These are phyloP conservation scores for Hysterangium stoloniferum DNA, from an alignment of 768 basidiomycete species.

Conservation along the genomic window DNA sequence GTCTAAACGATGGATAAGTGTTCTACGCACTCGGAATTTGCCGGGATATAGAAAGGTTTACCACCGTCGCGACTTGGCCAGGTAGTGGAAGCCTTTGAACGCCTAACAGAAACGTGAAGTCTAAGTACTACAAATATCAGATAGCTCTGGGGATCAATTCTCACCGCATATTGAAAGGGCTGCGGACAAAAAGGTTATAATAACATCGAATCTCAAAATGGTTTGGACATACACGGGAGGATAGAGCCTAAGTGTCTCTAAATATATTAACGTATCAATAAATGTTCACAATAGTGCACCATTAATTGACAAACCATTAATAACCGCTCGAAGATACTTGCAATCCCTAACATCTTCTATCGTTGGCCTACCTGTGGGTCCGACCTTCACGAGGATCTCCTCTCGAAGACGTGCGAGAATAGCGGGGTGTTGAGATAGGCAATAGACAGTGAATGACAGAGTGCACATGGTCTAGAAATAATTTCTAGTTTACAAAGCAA, in stretches of 20 bases:
- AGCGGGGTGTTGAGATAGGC: constrained; percentile 25
- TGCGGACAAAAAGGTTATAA: background rate
- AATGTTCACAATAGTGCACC: background rate
- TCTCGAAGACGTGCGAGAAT: constrained; percentile 24
- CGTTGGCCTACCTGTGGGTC: constrained; percentile 21
- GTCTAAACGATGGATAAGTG: background rate
- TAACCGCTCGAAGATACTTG: constrained; percentile 45
- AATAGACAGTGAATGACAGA: constrained; percentile 27
- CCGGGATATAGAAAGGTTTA: constrained; percentile 8
- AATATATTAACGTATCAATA: background rate
- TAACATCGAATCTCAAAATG: background rate
- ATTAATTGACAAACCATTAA: constrained; percentile 24
- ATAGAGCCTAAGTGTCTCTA: constrained; percentile 26
- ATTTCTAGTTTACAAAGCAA: background rate
- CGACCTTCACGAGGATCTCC: constrained; percentile 27
- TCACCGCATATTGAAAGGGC: constrained; percentile 6
- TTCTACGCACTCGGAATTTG: background rate
- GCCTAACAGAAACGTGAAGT: background rate
- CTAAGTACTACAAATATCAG: background rate
- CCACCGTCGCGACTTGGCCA: constrained; percentile 5
- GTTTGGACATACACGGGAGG: constrained; percentile 22
- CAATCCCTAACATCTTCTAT: constrained; percentile 49
- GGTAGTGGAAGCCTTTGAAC: constrained; percentile 1
- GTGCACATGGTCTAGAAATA: constrained; percentile 23
- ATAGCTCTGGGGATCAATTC: too few species aligned